Conservation (phyloP, 768 basidiomycete genomes). For the Suillus paluster region DNA sequence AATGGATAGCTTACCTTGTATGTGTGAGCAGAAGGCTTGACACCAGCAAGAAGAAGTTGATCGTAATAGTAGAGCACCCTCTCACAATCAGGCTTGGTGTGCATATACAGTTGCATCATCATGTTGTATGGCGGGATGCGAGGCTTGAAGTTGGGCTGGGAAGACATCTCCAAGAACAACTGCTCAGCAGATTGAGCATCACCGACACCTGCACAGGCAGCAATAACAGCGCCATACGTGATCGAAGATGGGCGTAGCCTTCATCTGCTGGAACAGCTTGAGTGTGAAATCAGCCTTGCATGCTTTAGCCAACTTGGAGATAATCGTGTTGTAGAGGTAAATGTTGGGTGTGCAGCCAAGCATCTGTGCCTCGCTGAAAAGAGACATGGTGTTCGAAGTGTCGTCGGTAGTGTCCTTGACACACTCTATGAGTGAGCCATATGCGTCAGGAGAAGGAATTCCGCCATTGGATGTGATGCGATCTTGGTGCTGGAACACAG, state of each 20-base stretch:
- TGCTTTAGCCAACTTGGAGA: constrained; percentile 93
- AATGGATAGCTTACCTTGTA: constrained; percentile 70
- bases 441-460: constrained; percentile 86
- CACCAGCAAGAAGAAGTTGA: constrained; percentile 58
- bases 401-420: constrained; percentile 97
- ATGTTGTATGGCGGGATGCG: constrained; percentile 96
- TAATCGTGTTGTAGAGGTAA: constrained; percentile 96
- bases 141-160: constrained; percentile 75
- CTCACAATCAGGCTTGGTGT: constrained; percentile 85
- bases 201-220: constrained; percentile 92
- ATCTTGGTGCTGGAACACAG: constrained; percentile 79
- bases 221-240: constrained; percentile 93
- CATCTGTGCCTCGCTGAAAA: constrained; percentile 78
- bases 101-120: constrained; percentile 97
- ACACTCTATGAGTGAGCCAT: constrained; percentile 85
- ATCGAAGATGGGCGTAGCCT: constrained; percentile 76
- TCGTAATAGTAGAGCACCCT: constrained; percentile 78
- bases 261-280: constrained; percentile 89
- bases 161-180: constrained; percentile 85
- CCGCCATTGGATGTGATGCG: constrained; percentile 79
- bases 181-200: constrained; percentile 81
- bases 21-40: constrained; percentile 86
- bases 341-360: constrained; percentile 77
- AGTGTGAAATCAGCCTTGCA: constrained; percentile 91
- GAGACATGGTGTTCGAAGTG: constrained; percentile 79